A percentile compares a stretch with the other conserved stretches of the same genome.
phyloP scores from a whole-genome alignment of 257 asterid species.

The Fraxinus quadrangulata region DNA sequence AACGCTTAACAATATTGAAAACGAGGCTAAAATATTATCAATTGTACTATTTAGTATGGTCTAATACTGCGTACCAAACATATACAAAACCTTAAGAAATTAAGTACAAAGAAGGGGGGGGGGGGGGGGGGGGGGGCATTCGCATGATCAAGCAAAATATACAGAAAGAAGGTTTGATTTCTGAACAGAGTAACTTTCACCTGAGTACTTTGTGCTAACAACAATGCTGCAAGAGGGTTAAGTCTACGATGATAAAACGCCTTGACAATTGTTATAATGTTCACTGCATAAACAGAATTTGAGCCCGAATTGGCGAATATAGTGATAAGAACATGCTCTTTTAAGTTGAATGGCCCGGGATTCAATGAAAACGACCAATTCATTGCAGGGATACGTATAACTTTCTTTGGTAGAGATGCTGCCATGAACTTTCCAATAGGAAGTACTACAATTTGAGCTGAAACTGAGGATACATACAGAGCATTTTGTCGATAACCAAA shows the following conservation, averaged over 20 bases:
- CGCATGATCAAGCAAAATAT: neutral
- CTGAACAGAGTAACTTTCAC: slow-evolving; percentile 21
- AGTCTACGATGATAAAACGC: slow-evolving; percentile 56
- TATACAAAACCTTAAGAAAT: neutral
- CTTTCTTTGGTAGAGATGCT: slow-evolving; percentile 44
- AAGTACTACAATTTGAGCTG: slow-evolving; percentile 64
- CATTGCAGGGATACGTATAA: slow-evolving; percentile 38
- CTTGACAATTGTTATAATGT: slow-evolving; percentile 54
- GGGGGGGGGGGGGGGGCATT: neutral
- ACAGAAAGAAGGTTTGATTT: neutral
- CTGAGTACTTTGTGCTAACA: slow-evolving; percentile 58
- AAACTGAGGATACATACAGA: slow-evolving; percentile 53
- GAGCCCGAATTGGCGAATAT: slow-evolving; percentile 65
- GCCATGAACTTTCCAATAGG: slow-evolving; percentile 71
- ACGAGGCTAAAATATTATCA: neutral
- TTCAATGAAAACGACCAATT: slow-evolving; percentile 60
- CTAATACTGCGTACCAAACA: neutral
- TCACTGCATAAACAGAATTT: slow-evolving; percentile 46
- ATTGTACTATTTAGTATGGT: neutral
- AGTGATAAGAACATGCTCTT: slow-evolving; percentile 70
- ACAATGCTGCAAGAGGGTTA: slow-evolving; percentile 52
- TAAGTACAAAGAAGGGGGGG: neutral
- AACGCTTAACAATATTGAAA: neutral
- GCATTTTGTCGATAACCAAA: slow-evolving; percentile 59
- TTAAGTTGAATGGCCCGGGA: slow-evolving; percentile 75